phyloP scores from a whole-genome alignment of 2,329 filamentous ascomycete genomes.

The Calonectria pseudoreteaudii region DNA sequence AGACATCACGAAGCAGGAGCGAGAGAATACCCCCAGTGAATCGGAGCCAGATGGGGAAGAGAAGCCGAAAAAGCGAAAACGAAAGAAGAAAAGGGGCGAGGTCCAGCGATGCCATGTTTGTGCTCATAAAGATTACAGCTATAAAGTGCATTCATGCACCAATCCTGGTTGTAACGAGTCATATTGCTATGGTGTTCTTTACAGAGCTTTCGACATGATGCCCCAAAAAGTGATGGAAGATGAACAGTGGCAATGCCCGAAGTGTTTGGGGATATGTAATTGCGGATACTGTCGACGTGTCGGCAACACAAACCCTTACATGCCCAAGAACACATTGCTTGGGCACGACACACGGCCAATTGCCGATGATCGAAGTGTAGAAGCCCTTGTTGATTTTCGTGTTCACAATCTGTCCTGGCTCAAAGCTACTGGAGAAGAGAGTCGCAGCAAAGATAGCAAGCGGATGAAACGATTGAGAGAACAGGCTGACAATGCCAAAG shows the following conservation, averaged over 20 bases:
- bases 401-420: constrained; percentile 90
- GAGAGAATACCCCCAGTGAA: constrained; percentile 59
- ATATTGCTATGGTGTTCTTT: constrained; percentile 95
- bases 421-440: constrained; percentile 68
- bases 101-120: constrained; percentile 83
- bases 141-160: constrained; percentile 86
- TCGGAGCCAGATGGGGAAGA: constrained; percentile 72
- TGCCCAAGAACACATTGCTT: constrained; percentile 86
- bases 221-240: constrained; percentile 86
- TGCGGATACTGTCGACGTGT: constrained; percentile 80
- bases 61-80: constrained; percentile 70
- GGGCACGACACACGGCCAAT: constrained; percentile 93
- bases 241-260: constrained; percentile 88
- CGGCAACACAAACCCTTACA: constrained; percentile 79
- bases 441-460: constrained; percentile 67
- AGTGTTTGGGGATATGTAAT: constrained; percentile 87
- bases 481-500: constrained; percentile 69
- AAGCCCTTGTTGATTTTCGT: constrained; percentile 90
- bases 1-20: constrained; percentile 76
- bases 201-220: constrained; percentile 90
- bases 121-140: constrained; percentile 80
- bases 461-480: constrained; percentile 68
- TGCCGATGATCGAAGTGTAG: constrained; percentile 90
- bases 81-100: constrained; percentile 66
- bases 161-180: constrained; percentile 75